These are phyloP conservation scores for Leishmania turanica DNA, from an alignment of 208 protist genomes.

Conservation along the genomic window DNA sequence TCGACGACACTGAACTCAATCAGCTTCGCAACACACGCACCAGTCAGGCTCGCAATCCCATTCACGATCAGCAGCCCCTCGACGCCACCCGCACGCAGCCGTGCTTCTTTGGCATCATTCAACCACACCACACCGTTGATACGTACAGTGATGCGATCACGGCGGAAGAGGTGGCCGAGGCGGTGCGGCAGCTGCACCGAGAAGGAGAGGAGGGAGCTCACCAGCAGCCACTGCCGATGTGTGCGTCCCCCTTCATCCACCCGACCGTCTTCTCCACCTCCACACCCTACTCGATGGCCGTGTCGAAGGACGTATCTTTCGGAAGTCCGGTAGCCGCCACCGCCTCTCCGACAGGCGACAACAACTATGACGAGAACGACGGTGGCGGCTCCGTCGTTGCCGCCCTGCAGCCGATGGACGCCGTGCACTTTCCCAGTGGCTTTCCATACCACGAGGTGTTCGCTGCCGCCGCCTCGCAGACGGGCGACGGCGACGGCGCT, in stretches of 20 bases:
- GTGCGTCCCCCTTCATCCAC: neutral
- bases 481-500: neutral
- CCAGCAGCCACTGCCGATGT: neutral
- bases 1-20: conserved; percentile 40
- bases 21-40: conserved; percentile 53
- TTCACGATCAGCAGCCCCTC: conserved; percentile 68
- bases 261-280: conserved; percentile 2
- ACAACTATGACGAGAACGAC: neutral
- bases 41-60: conserved; percentile 73
- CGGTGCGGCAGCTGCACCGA: conserved; percentile 4
- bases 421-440: conserved; percentile 15
- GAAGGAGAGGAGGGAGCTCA: neutral
- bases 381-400: neutral
- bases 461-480: neutral
- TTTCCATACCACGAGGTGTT: conserved; percentile 26
- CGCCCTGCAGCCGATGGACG: conserved; percentile 12
- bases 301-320: neutral
- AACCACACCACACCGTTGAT: conserved; percentile 14
- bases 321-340: neutral
- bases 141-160: conserved; percentile 22
- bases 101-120: conserved; percentile 22
- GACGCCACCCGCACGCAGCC: conserved; percentile 41
- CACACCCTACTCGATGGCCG: neutral
- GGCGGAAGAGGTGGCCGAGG: conserved; percentile 17
- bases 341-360: neutral